Percentiles rank a stretch among this genome's conserved stretches.
phyloP scores from a whole-genome alignment of 106 monocot species.

The Agapanthus africanus region DNA sequence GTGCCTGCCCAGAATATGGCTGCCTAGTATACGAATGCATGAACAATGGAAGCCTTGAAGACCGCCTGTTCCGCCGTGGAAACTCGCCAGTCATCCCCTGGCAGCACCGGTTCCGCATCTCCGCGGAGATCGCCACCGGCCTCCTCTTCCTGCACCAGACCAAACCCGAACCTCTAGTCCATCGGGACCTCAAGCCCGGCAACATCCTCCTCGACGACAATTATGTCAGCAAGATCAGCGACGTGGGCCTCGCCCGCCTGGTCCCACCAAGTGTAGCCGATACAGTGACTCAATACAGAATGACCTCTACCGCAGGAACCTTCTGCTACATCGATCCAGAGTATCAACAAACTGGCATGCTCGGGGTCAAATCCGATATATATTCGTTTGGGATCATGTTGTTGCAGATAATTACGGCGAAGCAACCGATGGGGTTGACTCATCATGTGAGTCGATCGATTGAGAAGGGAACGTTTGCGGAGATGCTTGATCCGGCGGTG shows the following conservation, averaged over 20 bases:
- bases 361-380: constrained; percentile 22
- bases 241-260: constrained; percentile 27
- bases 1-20: constrained; percentile 26
- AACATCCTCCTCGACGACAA: constrained; percentile 61
- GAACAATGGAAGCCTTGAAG: constrained; percentile 26
- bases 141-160: constrained; percentile 48
- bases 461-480: constrained; percentile 13
- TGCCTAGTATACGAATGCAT: constrained; percentile 36
- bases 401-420: constrained; percentile 25
- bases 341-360: constrained; percentile 27
- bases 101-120: constrained; percentile 29
- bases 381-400: constrained; percentile 25
- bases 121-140: constrained; percentile 22
- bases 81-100: constrained; percentile 23
- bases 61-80: constrained; percentile 18
- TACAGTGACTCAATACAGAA: constrained; percentile 24
- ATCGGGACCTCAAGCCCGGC: constrained; percentile 51
- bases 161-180: constrained; percentile 50
- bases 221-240: constrained; percentile 55
- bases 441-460: constrained; percentile 15
- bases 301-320: constrained; percentile 22
- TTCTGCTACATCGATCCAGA: constrained; percentile 33
- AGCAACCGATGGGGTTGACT: constrained; percentile 20
- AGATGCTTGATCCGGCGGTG: constrained; percentile 16
- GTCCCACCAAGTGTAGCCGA: constrained; percentile 17